Evolutionary conservation across 75 land plant species (phyloP).

Genomic region (Cupressus sempervirens): DNA sequence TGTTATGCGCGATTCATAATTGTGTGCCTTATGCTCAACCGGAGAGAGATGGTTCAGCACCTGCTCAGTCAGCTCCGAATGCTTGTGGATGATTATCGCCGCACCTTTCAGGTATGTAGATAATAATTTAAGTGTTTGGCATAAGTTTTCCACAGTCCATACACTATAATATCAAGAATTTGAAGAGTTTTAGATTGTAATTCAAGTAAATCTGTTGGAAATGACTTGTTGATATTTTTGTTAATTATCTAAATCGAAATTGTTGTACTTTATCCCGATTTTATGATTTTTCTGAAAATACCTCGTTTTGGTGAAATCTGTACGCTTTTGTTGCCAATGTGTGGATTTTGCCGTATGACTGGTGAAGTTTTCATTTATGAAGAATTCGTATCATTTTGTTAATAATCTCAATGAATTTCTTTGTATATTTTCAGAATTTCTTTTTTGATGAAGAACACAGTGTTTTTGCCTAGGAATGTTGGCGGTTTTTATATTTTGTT

Average conservation of each 20-base stretch:
- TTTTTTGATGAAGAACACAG: not conserved
- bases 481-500: too few relatives aligned
- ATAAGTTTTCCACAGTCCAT: too few relatives aligned
- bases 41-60: constrained; percentile 69
- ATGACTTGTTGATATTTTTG: not conserved
- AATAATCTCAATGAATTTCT: not conserved
- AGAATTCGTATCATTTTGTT: too few relatives aligned
- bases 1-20: constrained; percentile 78
- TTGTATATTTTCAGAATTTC: not conserved
- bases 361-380: too few relatives aligned
- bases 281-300: not conserved
- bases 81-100: constrained; percentile 73
- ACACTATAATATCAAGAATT: too few relatives aligned
- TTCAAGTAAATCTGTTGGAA: not conserved
- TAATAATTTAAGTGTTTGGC: not conserved
- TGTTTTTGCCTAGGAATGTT: too few relatives aligned
- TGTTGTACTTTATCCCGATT: not conserved
- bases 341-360: not conserved
- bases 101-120: constrained; percentile 56
- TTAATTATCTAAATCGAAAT: not conserved
- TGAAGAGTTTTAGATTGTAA: not conserved
- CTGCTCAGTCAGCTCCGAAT: constrained; percentile 56
- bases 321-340: not conserved
- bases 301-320: not conserved
- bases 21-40: constrained; percentile 75